Base-by-base conservation (phyloP, 805 yeast genomes). In the Candida broadrunensis region DNA sequence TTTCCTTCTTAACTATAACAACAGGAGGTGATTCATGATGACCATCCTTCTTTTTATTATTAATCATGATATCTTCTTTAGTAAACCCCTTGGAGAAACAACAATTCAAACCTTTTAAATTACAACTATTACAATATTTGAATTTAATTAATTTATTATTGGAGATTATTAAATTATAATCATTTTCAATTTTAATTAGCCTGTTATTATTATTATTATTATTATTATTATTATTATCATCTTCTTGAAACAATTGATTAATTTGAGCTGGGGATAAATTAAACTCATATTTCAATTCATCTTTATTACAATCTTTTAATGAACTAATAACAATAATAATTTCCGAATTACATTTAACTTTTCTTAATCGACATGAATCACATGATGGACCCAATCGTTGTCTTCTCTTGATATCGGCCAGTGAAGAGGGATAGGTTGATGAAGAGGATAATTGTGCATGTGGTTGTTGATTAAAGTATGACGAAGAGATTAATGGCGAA, bases 381-480 rank as follows among this genome's bases (percentile, higher is more conserved):
- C 91, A 84, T 31, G 85, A 78, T 2, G 89, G 89, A 0, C 91
- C 89, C 15, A 77, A 67, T 44, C 91, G 64, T 61, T 84, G 90
- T 50, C 88, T 64, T 47, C 75, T 62, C 49, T 64, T 66, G 17
- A 50, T 42, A 14, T 30, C 6, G 9, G 33, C 5, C 2, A 34
- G 14, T 6, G 15, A 39, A 20, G 35, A 15, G 16, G 37, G 9
- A 14, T 27, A 18, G 14, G 39, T 14, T 9, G 13, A 13, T n/a
- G 14, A 9, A 21, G 38, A 13, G 23, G n/a, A 7, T 26, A 5
- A 11, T 5, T 26, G 11, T 11, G 14, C 12, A 26, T 8, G 11
- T 11, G 12, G n/a, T 7, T 8, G 17, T 34, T 16, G 8, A 19
- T 19, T 7, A 18, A 16, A 9, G 18, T 15, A 8, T 4, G 19